Evolutionary conservation across 768 basidiomycete species (phyloP), one percentile per base, ranked within the genome.

Genomic region (Amanita rubescens): DNA sequence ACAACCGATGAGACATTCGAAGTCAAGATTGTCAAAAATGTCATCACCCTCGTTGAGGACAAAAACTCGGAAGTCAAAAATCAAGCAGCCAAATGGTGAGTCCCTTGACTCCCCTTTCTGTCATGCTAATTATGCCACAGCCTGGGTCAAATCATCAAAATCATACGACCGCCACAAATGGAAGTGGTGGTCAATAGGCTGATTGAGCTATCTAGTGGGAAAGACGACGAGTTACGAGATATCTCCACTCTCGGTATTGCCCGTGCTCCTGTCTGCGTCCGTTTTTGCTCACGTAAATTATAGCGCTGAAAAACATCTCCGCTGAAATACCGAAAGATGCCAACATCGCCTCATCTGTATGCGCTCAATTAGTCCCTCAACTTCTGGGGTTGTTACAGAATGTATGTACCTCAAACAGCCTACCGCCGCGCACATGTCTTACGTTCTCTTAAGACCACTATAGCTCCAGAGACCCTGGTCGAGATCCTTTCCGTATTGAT

Each of bases 11-110:
- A 97, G 65, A 61, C 75, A 4, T 80, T 85, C 30, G 96, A 99
- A 74, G 82, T 75, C 65, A 89, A 87, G 65, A 84, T 95, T 48
- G 76, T 95, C 44, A 81, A 80, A 38, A 84, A 88, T 66, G 93
- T 98, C 1, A 75, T 97, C 39, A 75, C 81, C 32, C 79, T 97
- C 17, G 86, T 97, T 4, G 88, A 90, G 64, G 96, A 99, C 71
- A 87, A 86, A 69, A 97, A 94, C 60, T 93, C 93, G 7, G 96
- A 99, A 74, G 96, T 98, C 58, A 98, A 98, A 76, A 96, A 96
- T 63, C 87, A 91, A 67, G 92, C 93, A 2, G 95, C 96, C 10
- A 93, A 94, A 73, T 94, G 93, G 95, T 90, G 60, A 50, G 79
- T 65, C 1, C 34, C 24, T 19, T 37, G 22, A 20, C 32, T 10